Evolutionary conservation across 1,284 basidiomycete genomes (phyloP), one percentile per base, ranked within the genome.

Genomic region (Leccinum insolens): DNA sequence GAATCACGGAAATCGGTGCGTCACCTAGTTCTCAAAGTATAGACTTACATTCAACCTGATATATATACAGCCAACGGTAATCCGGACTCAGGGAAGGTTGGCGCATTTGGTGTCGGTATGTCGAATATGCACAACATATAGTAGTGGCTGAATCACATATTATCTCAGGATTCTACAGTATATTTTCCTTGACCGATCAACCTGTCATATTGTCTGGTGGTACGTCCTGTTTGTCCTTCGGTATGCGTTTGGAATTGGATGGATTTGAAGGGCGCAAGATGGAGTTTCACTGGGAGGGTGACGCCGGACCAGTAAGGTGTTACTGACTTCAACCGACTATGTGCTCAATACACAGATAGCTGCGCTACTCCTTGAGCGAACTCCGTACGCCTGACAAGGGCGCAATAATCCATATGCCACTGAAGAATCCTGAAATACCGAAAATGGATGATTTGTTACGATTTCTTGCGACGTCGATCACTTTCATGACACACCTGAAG

Each of bases 381-480:
- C 80, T 91, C 9, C 87, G 88, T 22, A 8, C 7, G 3, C 37
- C 25, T 20, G 4, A 11, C 96, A 14, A 39, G 20, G 61, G 95
- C 94, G 96, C 96, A 4, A 87, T 89, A 0, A 96, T 99, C 79
- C 86, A 93, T 68, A 96, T 99, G 92, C 83, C 85, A 4, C 85
- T 98, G 1, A 88, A 96, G 37, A 92, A 96, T 2, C 83, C 85
- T 0, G 88, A 94, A 0, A 90, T 97, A 59, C 95, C 96, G 15
- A 85, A 87, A 11, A 85, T 89, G 28, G 1, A 28, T 28, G 28
- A 28, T 28, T 28, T 28, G 28, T 28, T 28, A 1, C 28, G 28
- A 28, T 28, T 28, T 28, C 28, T 28, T 28, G 28, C 28, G 28
- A 28, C 28, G 28, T 28, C 28, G 28, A 28, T 28, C 0, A 28